A percentile compares a stretch with the other conserved stretches of the same genome.
These are phyloP conservation scores for Toxoplasma gondii DNA, from an alignment of 169 alveolate genomes.

Conservation along the genomic window DNA sequence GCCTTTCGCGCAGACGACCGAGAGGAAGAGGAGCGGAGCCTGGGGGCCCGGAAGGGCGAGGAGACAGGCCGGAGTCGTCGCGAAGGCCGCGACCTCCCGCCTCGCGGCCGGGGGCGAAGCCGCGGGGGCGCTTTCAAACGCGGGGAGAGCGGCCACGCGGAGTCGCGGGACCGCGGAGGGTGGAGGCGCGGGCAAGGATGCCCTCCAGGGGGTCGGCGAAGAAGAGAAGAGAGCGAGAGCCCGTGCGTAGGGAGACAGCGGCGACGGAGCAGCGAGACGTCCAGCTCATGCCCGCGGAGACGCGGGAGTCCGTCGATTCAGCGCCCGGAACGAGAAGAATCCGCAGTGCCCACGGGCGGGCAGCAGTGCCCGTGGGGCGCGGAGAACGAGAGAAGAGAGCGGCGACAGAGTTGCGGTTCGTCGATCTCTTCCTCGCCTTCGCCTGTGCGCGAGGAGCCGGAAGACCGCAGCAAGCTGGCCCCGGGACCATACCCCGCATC, in stretches of 20 bases:
- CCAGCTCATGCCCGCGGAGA: background rate
- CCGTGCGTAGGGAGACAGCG: background rate
- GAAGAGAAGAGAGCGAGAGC: background rate
- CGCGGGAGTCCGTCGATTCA: conserved; percentile 31
- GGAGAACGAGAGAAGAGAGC: background rate
- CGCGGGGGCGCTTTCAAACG: background rate
- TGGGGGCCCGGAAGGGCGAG: background rate
- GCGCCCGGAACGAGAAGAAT: background rate
- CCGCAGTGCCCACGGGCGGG: background rate
- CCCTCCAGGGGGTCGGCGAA: background rate
- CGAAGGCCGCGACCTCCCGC: background rate
- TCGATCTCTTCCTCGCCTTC: background rate
- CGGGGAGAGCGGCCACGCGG: background rate
- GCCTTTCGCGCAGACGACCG: background rate
- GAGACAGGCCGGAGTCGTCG: background rate
- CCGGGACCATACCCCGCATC: background rate
- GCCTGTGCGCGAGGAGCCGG: background rate
- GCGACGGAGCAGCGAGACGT: background rate
- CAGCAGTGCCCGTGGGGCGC: background rate
- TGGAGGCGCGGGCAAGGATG: background rate
- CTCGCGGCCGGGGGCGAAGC: background rate
- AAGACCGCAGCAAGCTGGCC: background rate
- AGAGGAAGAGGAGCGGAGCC: background rate
- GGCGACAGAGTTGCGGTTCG: background rate
- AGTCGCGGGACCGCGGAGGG: background rate